Conservation (phyloP, 1,284 basidiomycete genomes). For the Rhizoctonia solani region DNA sequence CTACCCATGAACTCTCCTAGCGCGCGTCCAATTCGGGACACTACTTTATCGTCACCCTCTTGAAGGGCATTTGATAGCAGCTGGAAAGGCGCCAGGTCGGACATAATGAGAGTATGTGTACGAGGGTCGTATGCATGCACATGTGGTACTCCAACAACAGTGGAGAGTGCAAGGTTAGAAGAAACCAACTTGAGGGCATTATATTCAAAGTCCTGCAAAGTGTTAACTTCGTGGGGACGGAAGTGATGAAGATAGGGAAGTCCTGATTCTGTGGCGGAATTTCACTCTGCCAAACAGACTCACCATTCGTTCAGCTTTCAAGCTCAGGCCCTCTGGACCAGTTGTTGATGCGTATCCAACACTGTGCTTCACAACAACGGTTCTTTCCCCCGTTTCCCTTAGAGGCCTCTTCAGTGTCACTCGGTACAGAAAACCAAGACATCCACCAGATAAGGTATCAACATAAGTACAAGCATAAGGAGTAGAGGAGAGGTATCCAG, state of each 20-base stretch:
- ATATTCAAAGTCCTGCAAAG: constrained; percentile 3
- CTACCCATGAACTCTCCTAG: constrained; percentile 25
- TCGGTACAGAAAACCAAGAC: background rate
- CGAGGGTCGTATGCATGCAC: background rate
- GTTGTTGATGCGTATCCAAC: background rate
- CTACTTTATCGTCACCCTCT: background rate
- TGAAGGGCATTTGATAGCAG: background rate
- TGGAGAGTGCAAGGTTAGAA: background rate
- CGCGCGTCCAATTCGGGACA: background rate
- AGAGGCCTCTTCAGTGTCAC: background rate
- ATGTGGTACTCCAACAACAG: background rate
- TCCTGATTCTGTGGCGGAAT: too few species aligned
- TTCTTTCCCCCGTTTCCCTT: background rate
- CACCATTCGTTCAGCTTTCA: constrained; percentile 2
- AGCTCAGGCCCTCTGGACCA: background rate
- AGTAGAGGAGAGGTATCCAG: background rate
- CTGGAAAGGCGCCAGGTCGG: background rate
- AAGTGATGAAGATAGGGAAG: too few species aligned
- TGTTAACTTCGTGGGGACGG: too few species aligned
- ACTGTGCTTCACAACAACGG: constrained; percentile 9
- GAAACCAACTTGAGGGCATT: background rate
- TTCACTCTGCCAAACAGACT: background rate
- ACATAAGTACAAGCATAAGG: background rate
- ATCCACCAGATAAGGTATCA: background rate
- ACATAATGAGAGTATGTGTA: constrained; percentile 11